phyloP scores from a whole-genome alignment of 2,329 filamentous ascomycete genomes.

The Graphiopsis chlorocephala region DNA sequence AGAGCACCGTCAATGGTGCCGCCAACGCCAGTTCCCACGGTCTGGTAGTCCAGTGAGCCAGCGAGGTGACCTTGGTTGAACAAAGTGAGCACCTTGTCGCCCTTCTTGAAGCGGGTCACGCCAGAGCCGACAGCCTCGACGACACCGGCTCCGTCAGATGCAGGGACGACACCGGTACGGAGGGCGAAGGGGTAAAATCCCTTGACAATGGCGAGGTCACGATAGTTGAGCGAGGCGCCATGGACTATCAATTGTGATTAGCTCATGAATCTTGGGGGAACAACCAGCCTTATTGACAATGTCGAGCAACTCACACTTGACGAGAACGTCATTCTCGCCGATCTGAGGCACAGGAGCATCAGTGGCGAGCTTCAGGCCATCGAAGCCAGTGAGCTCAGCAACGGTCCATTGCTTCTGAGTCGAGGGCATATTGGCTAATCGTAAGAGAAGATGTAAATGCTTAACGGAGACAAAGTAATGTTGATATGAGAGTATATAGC shows the following conservation, averaged over 20 bases:
- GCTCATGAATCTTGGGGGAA: background rate
- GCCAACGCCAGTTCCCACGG: constrained; percentile 59
- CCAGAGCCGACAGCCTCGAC: constrained; percentile 54
- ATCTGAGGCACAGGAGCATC: constrained; percentile 55
- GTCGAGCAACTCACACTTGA: constrained; percentile 50
- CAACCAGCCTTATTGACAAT: background rate
- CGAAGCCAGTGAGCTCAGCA: constrained; percentile 54
- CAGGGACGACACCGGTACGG: constrained; percentile 42
- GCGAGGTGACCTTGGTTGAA: constrained; percentile 60
- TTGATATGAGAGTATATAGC: background rate
- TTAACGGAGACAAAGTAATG: background rate
- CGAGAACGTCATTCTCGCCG: constrained; percentile 69
- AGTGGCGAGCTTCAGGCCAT: constrained; percentile 57
- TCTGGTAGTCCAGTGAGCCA: constrained; percentile 43
- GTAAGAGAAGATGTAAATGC: background rate
- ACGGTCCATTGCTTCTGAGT: constrained; percentile 59
- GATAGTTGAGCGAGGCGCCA: constrained; percentile 49
- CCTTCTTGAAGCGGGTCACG: constrained; percentile 56
- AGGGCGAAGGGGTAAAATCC: constrained; percentile 46
- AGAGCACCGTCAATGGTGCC: constrained; percentile 67
- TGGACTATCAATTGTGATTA: constrained; percentile 37
- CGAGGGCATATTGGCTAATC: constrained; percentile 24
- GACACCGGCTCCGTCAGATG: constrained; percentile 53
- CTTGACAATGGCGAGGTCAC: constrained; percentile 49
- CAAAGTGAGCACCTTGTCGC: constrained; percentile 60